Base-by-base conservation (phyloP, 352 stramenopile genomes). In the Nothophytophthora sp. region DNA sequence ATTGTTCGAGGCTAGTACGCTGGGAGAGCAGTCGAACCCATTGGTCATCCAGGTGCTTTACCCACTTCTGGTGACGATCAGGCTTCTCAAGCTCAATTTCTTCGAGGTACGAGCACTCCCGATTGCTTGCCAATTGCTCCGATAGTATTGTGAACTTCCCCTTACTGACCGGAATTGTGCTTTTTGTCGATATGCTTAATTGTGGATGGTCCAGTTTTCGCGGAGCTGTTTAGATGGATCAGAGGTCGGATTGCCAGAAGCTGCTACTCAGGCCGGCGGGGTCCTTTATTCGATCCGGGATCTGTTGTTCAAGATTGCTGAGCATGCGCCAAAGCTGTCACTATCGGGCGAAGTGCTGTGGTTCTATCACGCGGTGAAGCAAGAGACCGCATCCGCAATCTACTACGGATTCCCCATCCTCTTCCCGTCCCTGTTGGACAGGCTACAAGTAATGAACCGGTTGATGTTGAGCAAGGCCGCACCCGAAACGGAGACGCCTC, bases 51-150 rank as follows among this genome's bases (percentile, higher is more conserved):
- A 86, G 19, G 48, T 86, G 2, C 37, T 94, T 20, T 96, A 94
- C 30, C 82, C 86, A 5, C 64, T 91, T 10, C 53, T 93, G 8
- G 76, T 93, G 18, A 76, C 76, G 13, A 63, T 92, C 36, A 75
- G 79, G 16, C 39, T 96, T 8, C 54, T 96, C 11, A 96, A 96
- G 44, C 53, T 93, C 6, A 96, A 96, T 63, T 89, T 96, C 36
- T 96, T 92, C 24, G 86, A 96, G 79, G 84, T 94, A 66, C 45
- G 69, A 27, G 29, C 11, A 3, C 10, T 30, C n/a, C n/a, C n/a
- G n/a, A n/a, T n/a, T n/a, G n/a, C n/a, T n/a, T n/a, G n/a, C n/a
- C n/a, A n/a, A n/a, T n/a, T n/a, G n/a, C n/a, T n/a, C n/a, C n/a
- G n/a, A n/a, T n/a, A n/a, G n/a, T n/a, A n/a, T n/a, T n/a, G n/a